Conservation (phyloP, 805 yeast species). For the Candida germanica region DNA sequence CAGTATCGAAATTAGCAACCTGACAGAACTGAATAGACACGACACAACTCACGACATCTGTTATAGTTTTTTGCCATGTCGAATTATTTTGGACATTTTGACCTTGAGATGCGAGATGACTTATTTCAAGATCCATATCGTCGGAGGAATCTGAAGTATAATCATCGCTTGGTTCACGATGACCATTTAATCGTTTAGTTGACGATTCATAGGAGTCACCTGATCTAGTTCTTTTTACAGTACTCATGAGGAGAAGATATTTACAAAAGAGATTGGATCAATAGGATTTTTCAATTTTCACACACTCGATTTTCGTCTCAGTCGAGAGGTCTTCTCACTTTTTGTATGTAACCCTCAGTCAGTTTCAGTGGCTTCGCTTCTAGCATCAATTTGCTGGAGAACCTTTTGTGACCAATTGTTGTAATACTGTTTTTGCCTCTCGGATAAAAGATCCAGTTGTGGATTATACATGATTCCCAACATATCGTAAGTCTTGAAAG, state of each 20-base stretch:
- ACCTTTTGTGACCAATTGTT: slow-evolving; percentile 16
- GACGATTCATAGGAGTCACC: neutral
- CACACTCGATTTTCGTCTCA: no score
- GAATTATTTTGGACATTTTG: slow-evolving; percentile 2
- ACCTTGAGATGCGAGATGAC: no score
- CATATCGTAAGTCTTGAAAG: slow-evolving; percentile 25
- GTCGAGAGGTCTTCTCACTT: no score
- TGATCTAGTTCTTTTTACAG: neutral
- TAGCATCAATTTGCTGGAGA: slow-evolving; percentile 1
- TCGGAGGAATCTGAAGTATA: no score
- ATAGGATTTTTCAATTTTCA: no score
- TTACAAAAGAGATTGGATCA: no score
- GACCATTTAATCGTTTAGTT: neutral
- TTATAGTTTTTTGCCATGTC: slow-evolving; percentile 76
- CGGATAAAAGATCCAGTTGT: slow-evolving; percentile 25
- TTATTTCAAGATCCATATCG: no score
- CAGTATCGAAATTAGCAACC: slow-evolving; percentile 85
- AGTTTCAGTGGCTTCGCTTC: no score
- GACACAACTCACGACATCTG: slow-evolving; percentile 77
- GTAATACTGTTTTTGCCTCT: slow-evolving; percentile 28
- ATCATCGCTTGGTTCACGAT: no score
- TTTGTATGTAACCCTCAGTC: no score
- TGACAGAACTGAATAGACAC: slow-evolving; percentile 88
- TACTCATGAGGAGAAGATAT: no score
- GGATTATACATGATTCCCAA: slow-evolving; percentile 37